Base-by-base conservation (phyloP, 345 rosid genomes). In the Rhodomyrtus tomentosa region DNA sequence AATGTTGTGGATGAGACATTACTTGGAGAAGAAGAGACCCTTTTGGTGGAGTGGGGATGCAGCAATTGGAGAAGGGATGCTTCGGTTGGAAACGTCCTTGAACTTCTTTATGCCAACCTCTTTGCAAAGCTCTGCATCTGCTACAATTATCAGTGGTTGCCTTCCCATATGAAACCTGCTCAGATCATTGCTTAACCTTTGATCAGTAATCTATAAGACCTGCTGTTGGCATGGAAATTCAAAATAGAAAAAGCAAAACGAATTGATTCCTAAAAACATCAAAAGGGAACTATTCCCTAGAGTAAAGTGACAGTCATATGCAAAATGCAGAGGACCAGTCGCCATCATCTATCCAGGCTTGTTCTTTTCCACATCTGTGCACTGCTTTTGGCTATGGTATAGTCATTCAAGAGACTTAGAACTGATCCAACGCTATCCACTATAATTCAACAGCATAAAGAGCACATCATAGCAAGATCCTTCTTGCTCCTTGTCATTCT, bases 131-230 rank as follows among this genome's bases (percentile, higher is more conserved):
- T 93, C 97, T 82, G 98, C 88, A 83, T 93, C 97, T 56, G 98
- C 98, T 32, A 95, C 84, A 15, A 96, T 93, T 84, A 96, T 91
- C 81, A 96, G 87, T 50, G 99, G 98, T 68, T 96, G 99, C 76
- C 99, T 94, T 29, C 98, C 99, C 99, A 96, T 93, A 86, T 96
- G 99, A 91, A 96, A 96, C 92, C 99, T 96, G 92, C 55, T 32
- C 82, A 54, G 85, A 80, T 48, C 53, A 80, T 80, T 24, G 24
- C 53, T 80, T 45, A 13, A 80, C 82, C 10, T 80, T 50, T 27
- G 54, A 45, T 27, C 36, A 81, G 58, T 18, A 48, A 80, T 42
- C 82, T 13, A 45, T 2, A 68, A 68, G 79, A 68, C 79, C 79
- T 36, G 3, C 38, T 68, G 25, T 36, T 18, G 79, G 45, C 45